Conservation (phyloP, 2,329 filamentous ascomycete genomes). For the Pseudocercospora vitis region DNA sequence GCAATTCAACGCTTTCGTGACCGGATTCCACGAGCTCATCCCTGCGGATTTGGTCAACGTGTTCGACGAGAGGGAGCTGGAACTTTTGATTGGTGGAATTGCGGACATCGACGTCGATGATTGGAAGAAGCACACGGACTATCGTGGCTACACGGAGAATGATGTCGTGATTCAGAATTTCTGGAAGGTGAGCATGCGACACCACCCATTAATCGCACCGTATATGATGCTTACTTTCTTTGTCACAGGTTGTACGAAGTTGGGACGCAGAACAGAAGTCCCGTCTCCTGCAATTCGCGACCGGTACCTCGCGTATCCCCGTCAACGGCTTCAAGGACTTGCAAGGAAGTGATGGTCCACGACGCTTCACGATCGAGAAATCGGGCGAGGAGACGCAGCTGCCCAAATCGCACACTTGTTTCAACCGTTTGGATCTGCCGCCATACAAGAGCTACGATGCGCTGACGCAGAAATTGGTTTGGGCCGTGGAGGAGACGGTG, state of each 20-base stretch:
- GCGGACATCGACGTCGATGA: constrained; percentile 99
- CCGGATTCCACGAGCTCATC: constrained; percentile 96
- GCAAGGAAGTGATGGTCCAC: constrained; percentile 91
- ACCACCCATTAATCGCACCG: too few species aligned
- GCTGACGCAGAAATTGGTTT: constrained; percentile 85
- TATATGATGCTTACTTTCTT: constrained; percentile 22
- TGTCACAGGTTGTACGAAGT: constrained; percentile 68
- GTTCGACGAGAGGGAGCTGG: constrained; percentile 95
- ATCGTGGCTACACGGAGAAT: constrained; percentile 95
- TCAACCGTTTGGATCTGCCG: constrained; percentile 94
- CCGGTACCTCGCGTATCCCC: constrained; percentile 93
- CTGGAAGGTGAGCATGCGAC: constrained; percentile 68
- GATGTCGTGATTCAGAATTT: constrained; percentile 98
- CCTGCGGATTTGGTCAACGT: constrained; percentile 96
- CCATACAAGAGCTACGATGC: constrained; percentile 87
- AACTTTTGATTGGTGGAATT: constrained; percentile 95
- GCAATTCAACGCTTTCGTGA: constrained; percentile 97
- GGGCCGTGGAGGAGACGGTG: constrained; percentile 97
- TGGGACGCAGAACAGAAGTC: constrained; percentile 99
- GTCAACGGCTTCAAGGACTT: constrained; percentile 99
- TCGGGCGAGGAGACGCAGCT: constrained; percentile 86
- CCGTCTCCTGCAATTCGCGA: constrained; percentile 91
- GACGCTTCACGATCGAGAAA: constrained; percentile 97
- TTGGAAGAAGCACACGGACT: constrained; percentile 99
- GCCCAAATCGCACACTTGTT: constrained; percentile 97